Base-by-base conservation (phyloP, 495 filamentous ascomycete species). In the Aspergillus kassunensis region DNA sequence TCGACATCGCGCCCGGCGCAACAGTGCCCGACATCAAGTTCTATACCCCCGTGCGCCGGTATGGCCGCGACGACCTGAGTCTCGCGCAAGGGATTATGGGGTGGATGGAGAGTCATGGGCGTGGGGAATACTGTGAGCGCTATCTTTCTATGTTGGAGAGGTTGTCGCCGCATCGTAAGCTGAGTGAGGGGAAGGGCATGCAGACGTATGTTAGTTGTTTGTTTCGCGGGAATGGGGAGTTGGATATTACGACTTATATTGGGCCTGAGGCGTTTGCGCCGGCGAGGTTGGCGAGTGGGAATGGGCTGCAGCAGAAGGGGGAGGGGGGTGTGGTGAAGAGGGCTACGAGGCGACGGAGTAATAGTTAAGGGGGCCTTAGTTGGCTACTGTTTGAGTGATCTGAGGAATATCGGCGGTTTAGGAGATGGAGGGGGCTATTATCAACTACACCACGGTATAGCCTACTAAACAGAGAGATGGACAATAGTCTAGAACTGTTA, bases 1-100 rank as follows among this genome's bases (percentile, higher is more conserved):
- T 45, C 25, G 43, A 68, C 13, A 59, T 71, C 33, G 57, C 43
- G 21, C 50, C 62, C 19, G 56, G 53, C n/a, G 44, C 39, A 23
- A 9, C 44, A 15, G 13, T 55, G 7, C 67, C 67, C 5, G 60
- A 57, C 16, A 49, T 60, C 10, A 72, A 72, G 44, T 29, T 68
- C 13, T 74, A 72, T 53, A 33, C 71, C 11, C 62, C 66, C 1
- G 63, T 61, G 1, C 59, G 60, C 10, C 62, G 69, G 51, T 72
- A 71, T 44, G 54, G 56, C 9, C 30, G 2, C 8, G 55, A 54
- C 29, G 64, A 67, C 34, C 50, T 47, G 4, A 45, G 20, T 30
- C 19, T 65, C 8, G 54, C 49, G 8, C 15, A 55, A 11, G 55
- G 41, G 1, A 33, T 60, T 12, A 48, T 33, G 7, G 23, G 12